Conservation (phyloP, 2,329 filamentous ascomycete species). For the Sporothrix sp. region DNA sequence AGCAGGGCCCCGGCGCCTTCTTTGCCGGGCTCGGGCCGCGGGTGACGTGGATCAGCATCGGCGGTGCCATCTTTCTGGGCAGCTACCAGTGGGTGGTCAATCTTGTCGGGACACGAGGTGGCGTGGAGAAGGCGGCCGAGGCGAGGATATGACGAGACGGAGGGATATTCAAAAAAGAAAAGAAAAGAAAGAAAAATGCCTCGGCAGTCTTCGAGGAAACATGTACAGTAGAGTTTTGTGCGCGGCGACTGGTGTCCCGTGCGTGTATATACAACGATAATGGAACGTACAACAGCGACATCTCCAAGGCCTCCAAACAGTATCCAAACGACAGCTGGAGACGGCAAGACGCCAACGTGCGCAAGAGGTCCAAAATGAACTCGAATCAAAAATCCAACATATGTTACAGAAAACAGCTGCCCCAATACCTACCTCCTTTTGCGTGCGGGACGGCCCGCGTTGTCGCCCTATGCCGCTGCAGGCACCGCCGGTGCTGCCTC, state of each 20-base stretch:
- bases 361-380: background rate
- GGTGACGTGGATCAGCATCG: constrained; percentile 89
- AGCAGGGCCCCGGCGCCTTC: constrained; percentile 58
- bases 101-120: constrained; percentile 34
- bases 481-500: background rate
- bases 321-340: too few relatives aligned
- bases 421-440: background rate
- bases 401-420: background rate
- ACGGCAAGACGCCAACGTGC: too few relatives aligned
- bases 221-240: constrained; percentile 9
- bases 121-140: background rate
- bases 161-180: background rate
- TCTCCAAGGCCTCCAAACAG: too few relatives aligned
- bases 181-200: background rate
- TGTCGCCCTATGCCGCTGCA: background rate
- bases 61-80: constrained; percentile 88
- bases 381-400: background rate
- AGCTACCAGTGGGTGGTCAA: constrained; percentile 88
- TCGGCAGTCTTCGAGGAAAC: background rate
- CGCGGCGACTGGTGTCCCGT: background rate
- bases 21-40: constrained; percentile 71
- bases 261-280: background rate
- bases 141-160: background rate
- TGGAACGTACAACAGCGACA: background rate
- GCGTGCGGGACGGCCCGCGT: background rate